Evolutionary conservation across 2,329 filamentous ascomycete species (phyloP).

Genomic region (Exophiala alcalophila): DNA sequence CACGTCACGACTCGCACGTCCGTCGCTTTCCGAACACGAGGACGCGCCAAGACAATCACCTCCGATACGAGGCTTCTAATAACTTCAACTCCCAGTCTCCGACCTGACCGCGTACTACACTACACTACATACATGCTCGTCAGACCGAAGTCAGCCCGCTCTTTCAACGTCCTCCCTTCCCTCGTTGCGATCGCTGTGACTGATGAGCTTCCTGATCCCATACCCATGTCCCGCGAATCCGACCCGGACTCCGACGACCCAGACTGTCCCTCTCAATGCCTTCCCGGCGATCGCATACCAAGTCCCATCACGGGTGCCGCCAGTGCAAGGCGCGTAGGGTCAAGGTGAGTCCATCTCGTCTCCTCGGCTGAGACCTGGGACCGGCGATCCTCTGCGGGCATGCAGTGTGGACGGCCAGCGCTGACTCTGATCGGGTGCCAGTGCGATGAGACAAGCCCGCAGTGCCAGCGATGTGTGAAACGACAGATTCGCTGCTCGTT

Average conservation of each 20-base stretch:
- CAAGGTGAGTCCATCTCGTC: constrained; percentile 26
- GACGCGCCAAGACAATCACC: constrained; percentile 6
- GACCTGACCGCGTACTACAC: too few relatives aligned
- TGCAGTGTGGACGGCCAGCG: neutral
- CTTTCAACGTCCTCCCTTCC: too few relatives aligned
- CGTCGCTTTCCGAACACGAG: constrained; percentile 13
- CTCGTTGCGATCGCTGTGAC: too few relatives aligned
- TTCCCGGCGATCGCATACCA: constrained; percentile 30
- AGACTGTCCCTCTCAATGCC: constrained; percentile 27
- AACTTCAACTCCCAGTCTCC: too few relatives aligned
- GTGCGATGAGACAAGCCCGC: constrained; percentile 30
- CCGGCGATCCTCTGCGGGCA: neutral
- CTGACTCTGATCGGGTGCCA: constrained; percentile 8
- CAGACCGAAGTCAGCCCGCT: too few relatives aligned
- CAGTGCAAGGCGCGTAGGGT: constrained; percentile 31
- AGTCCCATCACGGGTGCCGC: constrained; percentile 30
- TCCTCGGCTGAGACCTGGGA: neutral
- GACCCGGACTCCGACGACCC: too few relatives aligned
- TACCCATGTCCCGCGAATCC: too few relatives aligned
- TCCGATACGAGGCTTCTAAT: constrained; percentile 10
- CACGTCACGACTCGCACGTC: too few relatives aligned
- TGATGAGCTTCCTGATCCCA: too few relatives aligned
- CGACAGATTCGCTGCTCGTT: constrained; percentile 30
- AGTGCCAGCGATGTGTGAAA: constrained; percentile 31
- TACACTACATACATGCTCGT: too few relatives aligned